Percentiles rank a stretch among this genome's conserved stretches.
Evolutionary conservation across 129 eudicot species (phyloP).

Genomic region (Artemisia tridentata): DNA sequence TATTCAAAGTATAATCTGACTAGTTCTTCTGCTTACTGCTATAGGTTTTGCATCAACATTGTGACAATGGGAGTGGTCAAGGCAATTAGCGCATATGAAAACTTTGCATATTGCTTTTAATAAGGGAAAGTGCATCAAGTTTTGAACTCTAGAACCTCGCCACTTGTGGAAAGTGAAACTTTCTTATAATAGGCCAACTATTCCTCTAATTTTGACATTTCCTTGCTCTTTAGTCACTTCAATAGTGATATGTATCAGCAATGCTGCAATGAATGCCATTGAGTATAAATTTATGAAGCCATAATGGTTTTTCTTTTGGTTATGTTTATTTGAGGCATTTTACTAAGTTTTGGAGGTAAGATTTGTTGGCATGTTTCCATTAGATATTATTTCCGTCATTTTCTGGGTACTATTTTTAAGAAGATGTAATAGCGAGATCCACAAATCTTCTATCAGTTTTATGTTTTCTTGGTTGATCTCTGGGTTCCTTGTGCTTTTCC

Average conservation of each 20-base stretch:
- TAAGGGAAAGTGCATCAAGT: constrained; percentile 18
- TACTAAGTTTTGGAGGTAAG: neutral
- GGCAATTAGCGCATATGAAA: constrained; percentile 29
- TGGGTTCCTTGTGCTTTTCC: constrained; percentile 8
- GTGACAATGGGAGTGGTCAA: constrained; percentile 45
- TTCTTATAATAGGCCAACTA: constrained; percentile 1
- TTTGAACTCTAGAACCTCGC: constrained; percentile 2
- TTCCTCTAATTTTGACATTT: neutral
- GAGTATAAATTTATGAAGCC: constrained; percentile 8
- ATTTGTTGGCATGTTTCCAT: neutral
- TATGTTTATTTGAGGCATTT: neutral
- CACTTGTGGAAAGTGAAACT: constrained; percentile 14
- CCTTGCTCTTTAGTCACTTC: constrained; percentile 1
- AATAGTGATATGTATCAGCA: neutral
- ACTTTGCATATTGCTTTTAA: constrained; percentile 12
- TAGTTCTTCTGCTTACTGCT: constrained; percentile 37
- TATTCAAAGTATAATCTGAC: constrained; percentile 26
- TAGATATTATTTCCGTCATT: neutral
- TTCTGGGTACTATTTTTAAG: neutral
- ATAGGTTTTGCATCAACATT: constrained; percentile 55
- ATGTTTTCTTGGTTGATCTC: constrained; percentile 22
- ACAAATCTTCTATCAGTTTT: constrained; percentile 1
- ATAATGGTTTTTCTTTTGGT: neutral
- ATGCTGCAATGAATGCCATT: neutral
- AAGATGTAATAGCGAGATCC: neutral